A percentile compares a stretch with the other conserved stretches of the same genome.
Evolutionary conservation across 2,329 filamentous ascomycete genomes (phyloP).

Genomic region (Cylindrodendrum hubeiense): DNA sequence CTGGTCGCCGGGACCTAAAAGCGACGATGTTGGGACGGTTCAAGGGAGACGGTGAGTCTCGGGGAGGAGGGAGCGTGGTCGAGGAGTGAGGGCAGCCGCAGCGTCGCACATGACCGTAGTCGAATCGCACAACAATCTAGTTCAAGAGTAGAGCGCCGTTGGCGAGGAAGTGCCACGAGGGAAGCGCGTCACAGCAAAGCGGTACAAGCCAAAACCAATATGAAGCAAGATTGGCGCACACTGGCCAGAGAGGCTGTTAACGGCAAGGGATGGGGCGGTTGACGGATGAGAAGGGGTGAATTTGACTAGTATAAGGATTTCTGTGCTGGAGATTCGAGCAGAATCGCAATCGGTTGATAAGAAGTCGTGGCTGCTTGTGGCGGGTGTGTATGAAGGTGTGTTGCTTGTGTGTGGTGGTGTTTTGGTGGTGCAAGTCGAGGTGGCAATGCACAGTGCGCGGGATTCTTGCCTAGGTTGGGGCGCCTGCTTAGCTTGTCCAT

Average conservation of each 20-base stretch:
- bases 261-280: background rate
- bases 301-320: background rate
- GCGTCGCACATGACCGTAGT: slow-evolving; percentile 38
- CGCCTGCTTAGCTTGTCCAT: slow-evolving; percentile 3
- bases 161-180: background rate
- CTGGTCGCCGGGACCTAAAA: slow-evolving; percentile 32
- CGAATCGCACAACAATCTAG: slow-evolving; percentile 1
- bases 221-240: background rate
- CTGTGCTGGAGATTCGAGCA: background rate
- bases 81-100: slow-evolving; percentile 28
- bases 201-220: background rate
- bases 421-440: slow-evolving; percentile 35
- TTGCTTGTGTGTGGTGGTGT: background rate
- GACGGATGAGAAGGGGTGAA: background rate
- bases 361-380: slow-evolving; percentile 18
- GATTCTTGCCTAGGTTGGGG: background rate
- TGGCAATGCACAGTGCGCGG: slow-evolving; percentile 45
- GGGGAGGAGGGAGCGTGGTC: slow-evolving; percentile 22
- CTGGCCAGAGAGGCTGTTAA: background rate
- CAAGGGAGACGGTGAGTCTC: slow-evolving; percentile 16
- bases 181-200: slow-evolving; percentile 1
- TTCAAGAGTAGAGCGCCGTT: background rate
- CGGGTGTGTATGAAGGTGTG: slow-evolving; percentile 10
- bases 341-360: slow-evolving; percentile 18
- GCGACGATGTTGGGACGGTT: slow-evolving; percentile 25